These are phyloP conservation scores for Cystobasidiaceae sp. DNA, from an alignment of 1,284 basidiomycete species.

Conservation along the genomic window DNA sequence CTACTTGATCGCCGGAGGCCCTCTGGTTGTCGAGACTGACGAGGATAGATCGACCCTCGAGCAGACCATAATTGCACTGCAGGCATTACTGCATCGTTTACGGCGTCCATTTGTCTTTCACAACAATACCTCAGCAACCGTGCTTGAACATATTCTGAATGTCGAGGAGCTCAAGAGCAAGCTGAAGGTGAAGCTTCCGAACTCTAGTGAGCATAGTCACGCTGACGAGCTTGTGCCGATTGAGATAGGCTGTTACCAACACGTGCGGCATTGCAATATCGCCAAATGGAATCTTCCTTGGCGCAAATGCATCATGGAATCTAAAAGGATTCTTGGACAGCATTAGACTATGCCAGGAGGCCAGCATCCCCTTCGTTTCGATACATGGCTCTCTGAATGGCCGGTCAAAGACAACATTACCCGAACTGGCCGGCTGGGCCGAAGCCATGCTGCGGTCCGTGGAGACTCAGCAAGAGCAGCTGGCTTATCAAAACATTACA, in stretches of 20 bases:
- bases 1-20: neutral
- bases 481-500: too few species aligned
- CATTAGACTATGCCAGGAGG: neutral
- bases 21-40: neutral
- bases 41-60: neutral
- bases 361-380: neutral
- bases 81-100: neutral
- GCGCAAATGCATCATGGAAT: neutral
- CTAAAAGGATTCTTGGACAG: neutral
- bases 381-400: neutral
- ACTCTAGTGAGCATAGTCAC: too few species aligned
- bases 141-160: neutral
- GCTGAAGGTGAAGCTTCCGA: too few species aligned
- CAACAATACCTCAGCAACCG: neutral
- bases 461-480: too few species aligned
- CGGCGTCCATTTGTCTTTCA: neutral
- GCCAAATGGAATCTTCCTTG: neutral
- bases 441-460: neutral
- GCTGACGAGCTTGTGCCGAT: neutral
- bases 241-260: neutral
- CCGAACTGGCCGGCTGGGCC: neutral
- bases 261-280: neutral
- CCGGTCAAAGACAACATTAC: neutral
- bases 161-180: too few species aligned
- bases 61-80: neutral